Evolutionary conservation across 1,139 yeast species (phyloP).

Genomic region (Saccharomyces pastorianus): DNA sequence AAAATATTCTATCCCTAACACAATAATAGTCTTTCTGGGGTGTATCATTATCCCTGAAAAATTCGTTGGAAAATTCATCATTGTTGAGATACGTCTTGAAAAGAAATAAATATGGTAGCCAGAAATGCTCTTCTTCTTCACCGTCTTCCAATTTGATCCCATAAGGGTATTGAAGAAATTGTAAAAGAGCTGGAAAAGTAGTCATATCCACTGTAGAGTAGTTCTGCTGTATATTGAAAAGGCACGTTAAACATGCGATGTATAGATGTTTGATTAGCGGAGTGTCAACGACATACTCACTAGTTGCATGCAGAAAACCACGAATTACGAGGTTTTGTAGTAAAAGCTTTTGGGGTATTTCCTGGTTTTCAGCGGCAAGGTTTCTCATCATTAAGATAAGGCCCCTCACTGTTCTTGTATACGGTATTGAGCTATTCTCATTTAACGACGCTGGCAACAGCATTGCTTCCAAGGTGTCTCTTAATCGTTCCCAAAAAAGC

Average conservation of each 20-base stretch:
- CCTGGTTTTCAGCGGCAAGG: slow-evolving; percentile 26
- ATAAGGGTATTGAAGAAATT: slow-evolving; percentile 20
- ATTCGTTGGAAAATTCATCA: slow-evolving; percentile 25
- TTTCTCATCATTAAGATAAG: slow-evolving; percentile 31
- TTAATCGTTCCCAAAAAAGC: slow-evolving; percentile 17
- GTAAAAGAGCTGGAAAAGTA: slow-evolving; percentile 11
- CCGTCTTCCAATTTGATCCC: slow-evolving; percentile 4
- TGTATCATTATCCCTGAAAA: slow-evolving; percentile 18
- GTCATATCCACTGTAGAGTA: slow-evolving; percentile 15
- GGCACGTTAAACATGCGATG: slow-evolving; percentile 15
- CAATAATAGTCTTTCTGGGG: slow-evolving; percentile 14
- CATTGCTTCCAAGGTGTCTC: slow-evolving; percentile 5
- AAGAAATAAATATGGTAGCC: slow-evolving; percentile 18
- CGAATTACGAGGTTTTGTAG: not conserved
- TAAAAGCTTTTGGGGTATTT: slow-evolving; percentile 10
- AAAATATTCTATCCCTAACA: not conserved
- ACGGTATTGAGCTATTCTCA: not conserved
- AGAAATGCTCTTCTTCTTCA: slow-evolving; percentile 8
- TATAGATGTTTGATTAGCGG: slow-evolving; percentile 7
- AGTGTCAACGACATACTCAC: not conserved
- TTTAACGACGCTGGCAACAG: not conserved
- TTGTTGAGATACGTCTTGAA: slow-evolving; percentile 19
- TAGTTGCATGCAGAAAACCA: not conserved
- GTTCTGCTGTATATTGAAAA: slow-evolving; percentile 21
- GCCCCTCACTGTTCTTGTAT: slow-evolving; percentile 23